Percentiles rank a stretch among this genome's conserved stretches.
Conservation (phyloP, 176 grass and related monocot species). For the Triticum dicoccoides region DNA sequence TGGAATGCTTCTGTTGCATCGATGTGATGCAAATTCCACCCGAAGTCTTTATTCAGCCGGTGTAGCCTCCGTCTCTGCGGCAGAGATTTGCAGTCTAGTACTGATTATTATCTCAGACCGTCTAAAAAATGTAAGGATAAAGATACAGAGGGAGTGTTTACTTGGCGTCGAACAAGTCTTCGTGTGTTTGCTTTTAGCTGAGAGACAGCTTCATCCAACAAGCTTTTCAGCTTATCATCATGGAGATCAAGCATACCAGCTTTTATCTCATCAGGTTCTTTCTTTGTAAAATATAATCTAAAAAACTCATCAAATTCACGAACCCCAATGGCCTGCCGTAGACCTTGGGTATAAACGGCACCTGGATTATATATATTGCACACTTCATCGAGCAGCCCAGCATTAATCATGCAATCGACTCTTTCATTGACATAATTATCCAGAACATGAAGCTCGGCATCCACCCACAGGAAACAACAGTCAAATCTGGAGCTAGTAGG, state of each 20-base stretch:
- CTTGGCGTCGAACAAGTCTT: conserved; percentile 81
- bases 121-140: conserved; percentile 18
- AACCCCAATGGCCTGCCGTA: conserved; percentile 84
- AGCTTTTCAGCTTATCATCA: conserved; percentile 48
- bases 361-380: conserved; percentile 57
- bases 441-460: conserved; percentile 71
- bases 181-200: conserved; percentile 82
- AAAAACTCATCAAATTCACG: conserved; percentile 88
- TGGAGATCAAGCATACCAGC: conserved; percentile 11
- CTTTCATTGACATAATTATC: conserved; percentile 74
- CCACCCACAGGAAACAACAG: conserved; percentile 91
- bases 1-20: conserved; percentile 83
- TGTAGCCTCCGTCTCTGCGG: conserved; percentile 58
- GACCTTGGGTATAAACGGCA: conserved; percentile 74
- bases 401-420: conserved; percentile 80
- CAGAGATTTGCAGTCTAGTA: background rate
- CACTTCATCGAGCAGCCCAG: conserved; percentile 75
- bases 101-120: background rate
- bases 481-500: conserved; percentile 61
- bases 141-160: conserved; percentile 41
- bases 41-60: conserved; percentile 66
- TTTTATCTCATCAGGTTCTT: conserved; percentile 23
- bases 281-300: conserved; percentile 43
- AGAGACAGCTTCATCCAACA: conserved; percentile 66
- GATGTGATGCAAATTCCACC: conserved; percentile 73